A percentile compares a stretch with the other conserved stretches of the same genome.
phyloP scores from a whole-genome alignment of 768 basidiomycete species.

The Boletus rex-veris region DNA sequence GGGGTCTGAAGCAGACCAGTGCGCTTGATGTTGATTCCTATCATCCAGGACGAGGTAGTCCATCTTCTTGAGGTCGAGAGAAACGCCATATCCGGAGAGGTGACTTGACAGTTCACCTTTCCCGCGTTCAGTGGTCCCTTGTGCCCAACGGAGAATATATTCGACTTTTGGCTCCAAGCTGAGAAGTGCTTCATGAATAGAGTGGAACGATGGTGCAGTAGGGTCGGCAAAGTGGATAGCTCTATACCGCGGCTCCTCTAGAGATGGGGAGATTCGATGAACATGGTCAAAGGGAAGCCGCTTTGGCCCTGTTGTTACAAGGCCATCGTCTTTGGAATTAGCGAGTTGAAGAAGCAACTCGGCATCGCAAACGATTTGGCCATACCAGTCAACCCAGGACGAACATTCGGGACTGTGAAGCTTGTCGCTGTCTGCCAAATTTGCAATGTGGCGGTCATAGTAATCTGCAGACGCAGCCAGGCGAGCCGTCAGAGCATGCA shows the following conservation, averaged over 20 bases:
- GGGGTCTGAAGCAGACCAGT: not conserved
- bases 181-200: slow-evolving; percentile 66
- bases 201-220: slow-evolving; percentile 61
- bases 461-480: slow-evolving; percentile 82
- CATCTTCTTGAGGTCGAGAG: slow-evolving; percentile 92
- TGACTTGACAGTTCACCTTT: slow-evolving; percentile 34
- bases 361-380: slow-evolving; percentile 64
- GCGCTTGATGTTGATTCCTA: slow-evolving; percentile 37
- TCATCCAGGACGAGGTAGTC: slow-evolving; percentile 96
- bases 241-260: slow-evolving; percentile 51
- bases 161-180: slow-evolving; percentile 48
- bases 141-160: slow-evolving; percentile 63
- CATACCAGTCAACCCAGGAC: slow-evolving; percentile 87
- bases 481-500: slow-evolving; percentile 76
- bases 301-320: slow-evolving; percentile 27
- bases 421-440: slow-evolving; percentile 24
- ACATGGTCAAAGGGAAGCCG: slow-evolving; percentile 78
- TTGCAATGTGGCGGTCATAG: slow-evolving; percentile 45
- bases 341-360: slow-evolving; percentile 54
- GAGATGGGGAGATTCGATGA: slow-evolving; percentile 45
- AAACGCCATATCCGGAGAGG: slow-evolving; percentile 88
- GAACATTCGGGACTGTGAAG: slow-evolving; percentile 40
- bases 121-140: slow-evolving; percentile 35
- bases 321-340: slow-evolving; percentile 43
- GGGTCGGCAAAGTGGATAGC: slow-evolving; percentile 79